Conservation (phyloP, 139 green algal species). For the Picochlorum sp. region DNA sequence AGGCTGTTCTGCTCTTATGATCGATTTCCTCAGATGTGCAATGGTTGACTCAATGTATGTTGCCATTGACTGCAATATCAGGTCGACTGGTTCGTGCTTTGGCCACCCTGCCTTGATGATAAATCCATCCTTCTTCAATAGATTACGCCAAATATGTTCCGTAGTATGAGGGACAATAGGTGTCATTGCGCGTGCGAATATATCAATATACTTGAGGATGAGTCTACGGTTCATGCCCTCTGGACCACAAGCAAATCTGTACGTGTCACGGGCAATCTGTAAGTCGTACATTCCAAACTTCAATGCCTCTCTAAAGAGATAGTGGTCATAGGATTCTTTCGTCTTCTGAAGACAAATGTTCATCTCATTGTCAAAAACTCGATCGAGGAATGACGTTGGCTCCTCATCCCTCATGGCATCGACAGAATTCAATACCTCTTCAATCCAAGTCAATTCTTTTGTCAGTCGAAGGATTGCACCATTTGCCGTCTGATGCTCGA, state of each 20-base stretch:
- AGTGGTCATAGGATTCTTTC: conserved; percentile 57
- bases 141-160: conserved; percentile 84
- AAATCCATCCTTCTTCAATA: conserved; percentile 53
- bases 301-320: conserved; percentile 93
- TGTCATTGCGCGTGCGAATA: conserved; percentile 66
- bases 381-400: conserved; percentile 60
- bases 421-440: conserved; percentile 65
- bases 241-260: conserved; percentile 69
- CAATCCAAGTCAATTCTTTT: conserved; percentile 86
- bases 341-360: conserved; percentile 52
- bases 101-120: conserved; percentile 77
- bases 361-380: conserved; percentile 92
- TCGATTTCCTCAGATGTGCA: conserved; percentile 56
- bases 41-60: conserved; percentile 42
- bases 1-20: conserved; percentile 70
- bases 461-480: conserved; percentile 87
- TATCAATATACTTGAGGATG: conserved; percentile 69
- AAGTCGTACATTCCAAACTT: conserved; percentile 84
- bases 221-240: conserved; percentile 73
- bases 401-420: conserved; percentile 47
- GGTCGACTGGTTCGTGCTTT: conserved; percentile 48
- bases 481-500: conserved; percentile 83
- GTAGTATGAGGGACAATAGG: conserved; percentile 89
- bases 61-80: conserved; percentile 52
- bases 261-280: conserved; percentile 78